phyloP scores from a whole-genome alignment of 1,284 basidiomycete genomes.

The Ceratobasidium sp. region DNA sequence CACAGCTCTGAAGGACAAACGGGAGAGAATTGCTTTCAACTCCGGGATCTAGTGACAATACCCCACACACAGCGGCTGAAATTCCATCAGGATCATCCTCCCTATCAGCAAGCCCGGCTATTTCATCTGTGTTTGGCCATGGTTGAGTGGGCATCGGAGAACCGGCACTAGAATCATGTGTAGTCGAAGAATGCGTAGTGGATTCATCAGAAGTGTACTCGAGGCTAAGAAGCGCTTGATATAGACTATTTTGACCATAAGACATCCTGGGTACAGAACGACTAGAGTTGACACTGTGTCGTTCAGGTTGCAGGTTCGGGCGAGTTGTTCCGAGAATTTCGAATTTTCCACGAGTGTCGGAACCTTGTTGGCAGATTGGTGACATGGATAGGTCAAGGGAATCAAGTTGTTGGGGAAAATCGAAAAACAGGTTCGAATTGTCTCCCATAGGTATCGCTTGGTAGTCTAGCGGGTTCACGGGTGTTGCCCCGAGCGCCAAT shows the following conservation, averaged over 20 bases:
- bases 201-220: not conserved
- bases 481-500: no score
- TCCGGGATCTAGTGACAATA: not conserved
- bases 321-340: no score
- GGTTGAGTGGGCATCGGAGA: no score
- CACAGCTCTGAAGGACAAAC: constrained; percentile 11
- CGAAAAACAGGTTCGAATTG: no score
- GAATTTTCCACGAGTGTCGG: no score
- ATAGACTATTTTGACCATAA: not conserved
- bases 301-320: no score
- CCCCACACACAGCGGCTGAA: not conserved
- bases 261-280: not conserved
- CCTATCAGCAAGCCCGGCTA: not conserved
- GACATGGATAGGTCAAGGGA: no score
- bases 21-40: not conserved
- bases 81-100: not conserved
- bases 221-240: not conserved
- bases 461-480: no score
- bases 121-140: not conserved
- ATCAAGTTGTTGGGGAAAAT: no score
- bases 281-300: no score
- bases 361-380: no score
- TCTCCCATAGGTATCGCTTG: no score
- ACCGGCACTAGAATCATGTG: not conserved
- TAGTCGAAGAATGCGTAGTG: not conserved